phyloP scores from a whole-genome alignment of 257 asterid species.

The Eucommia ulmoides region DNA sequence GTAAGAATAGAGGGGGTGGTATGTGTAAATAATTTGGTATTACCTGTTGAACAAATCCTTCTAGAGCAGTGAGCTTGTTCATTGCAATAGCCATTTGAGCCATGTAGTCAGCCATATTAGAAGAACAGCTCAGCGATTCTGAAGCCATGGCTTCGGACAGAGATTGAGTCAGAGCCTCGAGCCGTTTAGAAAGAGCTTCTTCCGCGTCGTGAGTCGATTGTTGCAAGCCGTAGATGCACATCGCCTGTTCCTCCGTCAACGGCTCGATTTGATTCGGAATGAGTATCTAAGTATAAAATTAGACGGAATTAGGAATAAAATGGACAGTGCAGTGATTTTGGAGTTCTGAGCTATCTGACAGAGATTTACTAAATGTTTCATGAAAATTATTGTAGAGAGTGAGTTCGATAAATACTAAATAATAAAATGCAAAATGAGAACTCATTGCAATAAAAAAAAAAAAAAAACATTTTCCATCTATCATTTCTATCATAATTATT shows the following conservation, averaged over 20 bases:
- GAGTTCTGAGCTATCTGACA: background rate
- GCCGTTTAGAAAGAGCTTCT: constrained; percentile 63
- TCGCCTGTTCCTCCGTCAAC: constrained; percentile 49
- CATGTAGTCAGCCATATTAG: constrained; percentile 55
- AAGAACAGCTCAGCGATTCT: constrained; percentile 49
- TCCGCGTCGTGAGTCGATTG: constrained; percentile 69
- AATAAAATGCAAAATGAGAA: too few relatives aligned
- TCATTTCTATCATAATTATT: too few relatives aligned
- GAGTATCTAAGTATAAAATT: constrained; percentile 28
- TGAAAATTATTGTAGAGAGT: too few relatives aligned
- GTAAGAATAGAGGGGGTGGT: background rate
- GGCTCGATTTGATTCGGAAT: constrained; percentile 54
- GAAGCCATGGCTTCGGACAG: constrained; percentile 51
- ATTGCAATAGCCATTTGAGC: constrained; percentile 68
- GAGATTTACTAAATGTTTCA: background rate
- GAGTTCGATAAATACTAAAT: too few relatives aligned
- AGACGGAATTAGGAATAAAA: background rate
- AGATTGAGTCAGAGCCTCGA: constrained; percentile 45
- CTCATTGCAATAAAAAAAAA: too few relatives aligned
- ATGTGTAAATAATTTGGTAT: too few relatives aligned
- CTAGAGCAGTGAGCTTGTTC: constrained; percentile 65
- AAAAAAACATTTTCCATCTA: too few relatives aligned
- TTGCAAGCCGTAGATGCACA: constrained; percentile 60
- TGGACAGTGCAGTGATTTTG: background rate
- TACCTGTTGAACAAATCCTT: constrained; percentile 82